Percentiles rank a stretch among this genome's conserved stretches.
phyloP scores from a whole-genome alignment of 352 stramenopile species.

The Globisporangium iwayamae region DNA sequence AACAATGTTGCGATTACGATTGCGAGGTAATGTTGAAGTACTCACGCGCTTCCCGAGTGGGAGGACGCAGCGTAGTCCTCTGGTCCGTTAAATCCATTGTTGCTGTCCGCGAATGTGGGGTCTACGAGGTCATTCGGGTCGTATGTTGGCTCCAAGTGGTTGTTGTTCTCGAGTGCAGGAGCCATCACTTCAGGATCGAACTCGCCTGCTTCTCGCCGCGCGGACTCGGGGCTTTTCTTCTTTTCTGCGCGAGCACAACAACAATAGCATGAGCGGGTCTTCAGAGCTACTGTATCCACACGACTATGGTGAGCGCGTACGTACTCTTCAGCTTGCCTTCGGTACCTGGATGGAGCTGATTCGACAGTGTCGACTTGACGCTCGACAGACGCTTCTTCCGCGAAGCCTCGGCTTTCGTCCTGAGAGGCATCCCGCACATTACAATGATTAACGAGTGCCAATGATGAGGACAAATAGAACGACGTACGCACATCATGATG shows the following conservation, averaged over 20 bases:
- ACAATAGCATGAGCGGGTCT: neutral
- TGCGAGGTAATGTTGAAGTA: neutral
- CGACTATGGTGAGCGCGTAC: constrained; percentile 25
- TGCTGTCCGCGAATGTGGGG: constrained; percentile 2
- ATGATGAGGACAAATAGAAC: neutral
- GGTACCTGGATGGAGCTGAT: constrained; percentile 58
- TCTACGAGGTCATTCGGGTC: neutral
- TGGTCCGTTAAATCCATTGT: constrained; percentile 11
- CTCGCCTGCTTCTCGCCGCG: constrained; percentile 17
- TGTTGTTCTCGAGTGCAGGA: constrained; percentile 19
- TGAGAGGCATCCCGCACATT: constrained; percentile 12
- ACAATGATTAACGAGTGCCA: neutral
- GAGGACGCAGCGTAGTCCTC: constrained; percentile 7
- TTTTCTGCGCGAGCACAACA: constrained; percentile 23
- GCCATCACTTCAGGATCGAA: neutral
- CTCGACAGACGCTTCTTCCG: constrained; percentile 67
- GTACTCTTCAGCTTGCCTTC: constrained; percentile 71
- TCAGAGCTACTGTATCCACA: no score
- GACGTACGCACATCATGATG: constrained; percentile 65
- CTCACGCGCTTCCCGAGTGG: constrained; percentile 22
- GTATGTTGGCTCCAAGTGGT: constrained; percentile 17
- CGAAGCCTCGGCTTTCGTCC: constrained; percentile 64
- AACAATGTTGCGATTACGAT: constrained; percentile 4
- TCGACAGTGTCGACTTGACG: constrained; percentile 74
- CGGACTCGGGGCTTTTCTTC: constrained; percentile 31